Conservation (phyloP, 176 grass and related monocot species). For the Musa acuminata region DNA sequence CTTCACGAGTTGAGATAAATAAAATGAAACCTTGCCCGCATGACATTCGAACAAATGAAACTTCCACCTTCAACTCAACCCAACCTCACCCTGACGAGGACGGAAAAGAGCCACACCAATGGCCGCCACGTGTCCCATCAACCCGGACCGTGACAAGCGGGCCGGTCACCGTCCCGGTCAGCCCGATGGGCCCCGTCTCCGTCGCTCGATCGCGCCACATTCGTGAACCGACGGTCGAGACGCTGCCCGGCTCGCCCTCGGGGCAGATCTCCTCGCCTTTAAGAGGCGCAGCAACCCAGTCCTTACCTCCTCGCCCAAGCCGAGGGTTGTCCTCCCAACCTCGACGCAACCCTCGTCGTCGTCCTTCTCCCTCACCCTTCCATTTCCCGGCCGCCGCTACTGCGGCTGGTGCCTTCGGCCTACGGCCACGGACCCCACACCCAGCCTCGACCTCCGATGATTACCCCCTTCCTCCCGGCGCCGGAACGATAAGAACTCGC, state of each 20-base stretch:
- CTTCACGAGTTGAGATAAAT: too few species aligned
- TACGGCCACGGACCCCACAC: neutral
- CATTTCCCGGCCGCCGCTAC: neutral
- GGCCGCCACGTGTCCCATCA: neutral
- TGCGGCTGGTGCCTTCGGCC: neutral
- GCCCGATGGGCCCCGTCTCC: neutral
- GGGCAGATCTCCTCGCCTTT: slow-evolving; percentile 4
- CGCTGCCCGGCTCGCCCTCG: neutral
- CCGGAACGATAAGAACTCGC: neutral
- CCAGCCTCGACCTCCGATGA: neutral
- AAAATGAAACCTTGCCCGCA: neutral
- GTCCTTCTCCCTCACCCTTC: neutral
- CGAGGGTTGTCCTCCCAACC: neutral
- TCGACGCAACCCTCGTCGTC: neutral
- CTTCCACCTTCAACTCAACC: neutral
- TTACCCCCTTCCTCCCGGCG: neutral
- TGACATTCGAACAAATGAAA: slow-evolving; percentile 3
- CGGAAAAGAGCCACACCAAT: neutral
- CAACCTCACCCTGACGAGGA: neutral
- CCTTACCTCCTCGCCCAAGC: neutral
- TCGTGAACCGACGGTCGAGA: neutral
- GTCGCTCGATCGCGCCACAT: neutral
- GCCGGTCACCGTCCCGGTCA: neutral
- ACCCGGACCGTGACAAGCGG: neutral
- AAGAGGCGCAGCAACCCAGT: neutral